These are phyloP conservation scores for Lasiodiplodia theobromae DNA, from an alignment of 2,329 filamentous ascomycete genomes.

Conservation along the genomic window DNA sequence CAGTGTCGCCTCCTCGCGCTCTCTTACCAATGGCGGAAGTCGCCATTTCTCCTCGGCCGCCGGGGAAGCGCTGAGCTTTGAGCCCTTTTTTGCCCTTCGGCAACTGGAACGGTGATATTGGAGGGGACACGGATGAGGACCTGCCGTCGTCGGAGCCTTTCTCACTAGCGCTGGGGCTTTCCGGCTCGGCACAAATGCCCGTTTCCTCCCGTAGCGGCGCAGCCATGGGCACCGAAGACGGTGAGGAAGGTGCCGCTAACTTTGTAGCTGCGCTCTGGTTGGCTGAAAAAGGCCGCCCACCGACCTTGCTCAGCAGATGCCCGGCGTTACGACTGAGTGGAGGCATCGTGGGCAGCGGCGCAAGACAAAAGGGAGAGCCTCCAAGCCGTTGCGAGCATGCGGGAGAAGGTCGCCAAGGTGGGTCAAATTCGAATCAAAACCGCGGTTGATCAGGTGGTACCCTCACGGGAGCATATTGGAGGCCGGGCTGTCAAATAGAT, in stretches of 20 bases:
- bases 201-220: not conserved
- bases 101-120: not conserved
- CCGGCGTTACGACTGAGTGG: not conserved
- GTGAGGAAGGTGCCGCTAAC: not conserved
- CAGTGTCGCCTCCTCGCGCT: not conserved
- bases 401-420: not conserved
- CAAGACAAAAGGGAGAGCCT: not conserved
- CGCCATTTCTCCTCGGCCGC: not conserved
- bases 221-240: conserved; percentile 1
- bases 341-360: not conserved
- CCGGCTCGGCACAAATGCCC: not conserved
- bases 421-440: not conserved
- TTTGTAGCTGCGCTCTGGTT: not conserved
- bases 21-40: not conserved
- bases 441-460: not conserved
- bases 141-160: conserved; percentile 1
- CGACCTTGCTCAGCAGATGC: not conserved
- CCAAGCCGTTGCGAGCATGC: no score
- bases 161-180: not conserved
- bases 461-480: not conserved
- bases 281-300: not conserved
- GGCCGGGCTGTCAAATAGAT: not conserved
- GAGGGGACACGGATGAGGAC: not conserved
- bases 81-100: not conserved
- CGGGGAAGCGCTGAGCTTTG: not conserved